Conservation (phyloP, 164 flowering plant genomes). For the Cinnamomum micranthum region DNA sequence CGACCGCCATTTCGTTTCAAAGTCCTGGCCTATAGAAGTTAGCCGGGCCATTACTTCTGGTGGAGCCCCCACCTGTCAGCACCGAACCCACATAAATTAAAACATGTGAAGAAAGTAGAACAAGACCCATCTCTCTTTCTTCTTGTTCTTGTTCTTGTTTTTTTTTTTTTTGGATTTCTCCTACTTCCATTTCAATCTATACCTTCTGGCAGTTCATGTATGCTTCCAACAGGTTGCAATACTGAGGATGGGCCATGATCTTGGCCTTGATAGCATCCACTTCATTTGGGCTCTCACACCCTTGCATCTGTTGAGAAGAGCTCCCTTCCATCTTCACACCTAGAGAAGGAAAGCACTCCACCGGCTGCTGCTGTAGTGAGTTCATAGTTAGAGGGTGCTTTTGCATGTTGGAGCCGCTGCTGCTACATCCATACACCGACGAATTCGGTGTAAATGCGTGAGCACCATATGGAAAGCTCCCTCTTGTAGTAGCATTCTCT, state of each 20-base stretch:
- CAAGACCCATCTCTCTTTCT: not conserved
- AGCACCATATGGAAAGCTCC: constrained; percentile 42
- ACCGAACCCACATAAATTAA: not conserved
- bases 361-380: constrained; percentile 38
- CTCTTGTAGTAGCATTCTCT: constrained; percentile 34
- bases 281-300: constrained; percentile 23
- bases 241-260: constrained; percentile 88
- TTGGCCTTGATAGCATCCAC: constrained; percentile 82
- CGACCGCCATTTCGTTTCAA: constrained; percentile 58
- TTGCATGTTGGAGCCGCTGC: constrained; percentile 21
- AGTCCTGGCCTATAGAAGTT: constrained; percentile 60
- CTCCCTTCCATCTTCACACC: constrained; percentile 52
- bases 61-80: constrained; percentile 80
- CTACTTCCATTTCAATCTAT: not conserved
- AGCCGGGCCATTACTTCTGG: constrained; percentile 72
- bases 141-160: too few species aligned
- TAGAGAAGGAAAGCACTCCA: constrained; percentile 27
- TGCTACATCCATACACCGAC: constrained; percentile 32
- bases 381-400: constrained; percentile 21
- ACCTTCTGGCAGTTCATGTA: constrained; percentile 98
- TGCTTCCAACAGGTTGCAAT: constrained; percentile 74
- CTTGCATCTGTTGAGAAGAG: constrained; percentile 22
- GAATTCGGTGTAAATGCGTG: constrained; percentile 30
- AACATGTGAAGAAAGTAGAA: not conserved
- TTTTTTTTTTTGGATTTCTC: not conserved